A percentile compares a stretch with the other conserved stretches of the same genome.
Conservation (phyloP, 108 stramenopile genomes). For the Tribonema minus region DNA sequence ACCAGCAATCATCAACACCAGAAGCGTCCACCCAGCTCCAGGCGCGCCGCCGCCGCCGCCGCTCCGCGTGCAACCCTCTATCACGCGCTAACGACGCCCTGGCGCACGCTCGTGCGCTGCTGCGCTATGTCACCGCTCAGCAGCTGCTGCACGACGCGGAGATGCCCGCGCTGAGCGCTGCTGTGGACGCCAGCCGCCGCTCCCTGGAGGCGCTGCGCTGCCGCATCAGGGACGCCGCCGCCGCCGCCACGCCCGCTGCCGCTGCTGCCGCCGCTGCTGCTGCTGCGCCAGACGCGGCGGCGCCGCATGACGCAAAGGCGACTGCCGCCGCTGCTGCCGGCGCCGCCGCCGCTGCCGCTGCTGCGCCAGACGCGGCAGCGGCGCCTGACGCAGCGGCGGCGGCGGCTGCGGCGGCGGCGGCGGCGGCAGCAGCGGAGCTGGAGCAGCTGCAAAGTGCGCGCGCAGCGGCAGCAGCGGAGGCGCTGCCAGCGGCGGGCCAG, state of each 20-base stretch:
- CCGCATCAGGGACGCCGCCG: not conserved
- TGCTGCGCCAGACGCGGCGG: not conserved
- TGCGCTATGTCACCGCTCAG: too few relatives aligned
- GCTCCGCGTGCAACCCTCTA: too few relatives aligned
- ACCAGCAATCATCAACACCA: too few relatives aligned
- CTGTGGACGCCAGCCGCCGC: not conserved
- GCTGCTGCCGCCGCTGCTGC: constrained; percentile 1
- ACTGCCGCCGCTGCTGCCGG: not conserved
- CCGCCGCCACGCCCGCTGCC: not conserved
- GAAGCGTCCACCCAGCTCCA: too few relatives aligned
- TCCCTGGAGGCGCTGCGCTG: not conserved
- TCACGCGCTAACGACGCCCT: too few relatives aligned
- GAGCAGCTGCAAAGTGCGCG: too few relatives aligned
- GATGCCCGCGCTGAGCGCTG: too few relatives aligned
- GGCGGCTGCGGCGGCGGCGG: not conserved
- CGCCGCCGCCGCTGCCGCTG: not conserved
- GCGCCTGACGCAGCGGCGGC: not conserved
- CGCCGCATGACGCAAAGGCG: not conserved
- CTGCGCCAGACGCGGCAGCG: not conserved
- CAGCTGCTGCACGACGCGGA: too few relatives aligned
- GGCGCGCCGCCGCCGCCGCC: too few relatives aligned
- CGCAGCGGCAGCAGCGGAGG: too few relatives aligned
- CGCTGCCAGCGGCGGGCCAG: too few relatives aligned
- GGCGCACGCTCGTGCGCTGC: too few relatives aligned
- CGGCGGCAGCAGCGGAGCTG: not conserved